Conservation (phyloP, 2,329 filamentous ascomycete species). For the Chrysosporium queenslandicum region DNA sequence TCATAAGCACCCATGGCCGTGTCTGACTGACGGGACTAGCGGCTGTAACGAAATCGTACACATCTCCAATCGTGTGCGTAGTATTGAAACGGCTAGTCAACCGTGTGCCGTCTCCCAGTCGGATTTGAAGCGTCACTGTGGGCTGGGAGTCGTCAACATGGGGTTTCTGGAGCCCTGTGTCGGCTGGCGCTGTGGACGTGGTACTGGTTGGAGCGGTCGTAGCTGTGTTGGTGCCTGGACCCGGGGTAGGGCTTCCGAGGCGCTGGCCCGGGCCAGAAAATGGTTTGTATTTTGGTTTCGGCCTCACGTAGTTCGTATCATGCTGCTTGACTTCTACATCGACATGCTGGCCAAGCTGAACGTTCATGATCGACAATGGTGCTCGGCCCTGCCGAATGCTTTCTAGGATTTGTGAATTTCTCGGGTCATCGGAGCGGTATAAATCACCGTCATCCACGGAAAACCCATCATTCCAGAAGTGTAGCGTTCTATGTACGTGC, state of each 20-base stretch:
- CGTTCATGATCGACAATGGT: conserved; percentile 53
- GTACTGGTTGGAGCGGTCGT: conserved; percentile 27
- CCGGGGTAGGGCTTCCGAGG: conserved; percentile 55
- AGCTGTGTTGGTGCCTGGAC: conserved; percentile 31
- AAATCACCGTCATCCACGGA: conserved; percentile 57
- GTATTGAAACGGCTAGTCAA: conserved; percentile 55
- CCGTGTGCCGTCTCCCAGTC: conserved; percentile 53
- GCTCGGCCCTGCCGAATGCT: conserved; percentile 55
- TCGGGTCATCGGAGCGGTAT: conserved; percentile 53
- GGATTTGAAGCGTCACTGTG: conserved; percentile 50
- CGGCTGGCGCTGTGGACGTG: conserved; percentile 18
- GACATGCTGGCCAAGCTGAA: conserved; percentile 53
- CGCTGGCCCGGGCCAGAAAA: conserved; percentile 52
- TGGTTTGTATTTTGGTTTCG: conserved; percentile 55
- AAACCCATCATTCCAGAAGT: conserved; percentile 57
- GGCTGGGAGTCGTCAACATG: conserved; percentile 50
- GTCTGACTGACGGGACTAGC: conserved; percentile 42
- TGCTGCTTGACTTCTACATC: conserved; percentile 56
- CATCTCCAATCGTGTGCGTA: conserved; percentile 53
- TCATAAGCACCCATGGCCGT: conserved; percentile 52
- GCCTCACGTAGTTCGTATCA: conserved; percentile 52
- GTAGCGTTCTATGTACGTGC: conserved; percentile 49
- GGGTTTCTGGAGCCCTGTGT: conserved; percentile 30
- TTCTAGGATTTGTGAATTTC: conserved; percentile 51
- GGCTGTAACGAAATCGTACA: conserved; percentile 51